Conservation (phyloP, 106 monocot species). For the Phalaenopsis aphrodite region DNA sequence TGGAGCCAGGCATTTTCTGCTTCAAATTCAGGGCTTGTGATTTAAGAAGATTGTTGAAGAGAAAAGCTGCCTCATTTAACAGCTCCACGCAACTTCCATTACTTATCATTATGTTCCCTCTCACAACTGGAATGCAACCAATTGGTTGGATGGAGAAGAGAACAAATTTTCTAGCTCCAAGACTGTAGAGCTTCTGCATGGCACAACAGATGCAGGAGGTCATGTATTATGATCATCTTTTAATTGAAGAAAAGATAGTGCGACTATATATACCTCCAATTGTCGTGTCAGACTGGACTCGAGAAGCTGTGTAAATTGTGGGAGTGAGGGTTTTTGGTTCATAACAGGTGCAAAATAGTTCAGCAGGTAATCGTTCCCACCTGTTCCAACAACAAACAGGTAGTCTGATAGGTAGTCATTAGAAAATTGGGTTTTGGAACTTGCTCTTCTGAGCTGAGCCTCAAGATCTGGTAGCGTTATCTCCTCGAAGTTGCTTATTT, state of each 20-base stretch:
- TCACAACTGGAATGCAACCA: conserved; percentile 60
- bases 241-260: neutral
- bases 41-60: conserved; percentile 45
- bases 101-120: conserved; percentile 6
- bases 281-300: conserved; percentile 25
- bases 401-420: conserved; percentile 23
- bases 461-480: conserved; percentile 37
- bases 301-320: conserved; percentile 31
- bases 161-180: conserved; percentile 67
- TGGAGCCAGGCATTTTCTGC: conserved; percentile 30
- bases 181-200: conserved; percentile 35
- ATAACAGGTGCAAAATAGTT: conserved; percentile 27
- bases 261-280: conserved; percentile 24
- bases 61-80: conserved; percentile 46
- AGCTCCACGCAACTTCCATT: conserved; percentile 42
- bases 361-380: conserved; percentile 61
- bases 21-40: conserved; percentile 3
- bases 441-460: conserved; percentile 1
- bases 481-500: conserved; percentile 41
- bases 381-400: conserved; percentile 49
- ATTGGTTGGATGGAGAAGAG: conserved; percentile 45
- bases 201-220: neutral
- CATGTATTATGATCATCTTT: too few relatives aligned
- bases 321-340: neutral
- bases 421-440: neutral